phyloP scores from a whole-genome alignment of 2,329 filamentous ascomycete species.

The Penicillium nordicum region DNA sequence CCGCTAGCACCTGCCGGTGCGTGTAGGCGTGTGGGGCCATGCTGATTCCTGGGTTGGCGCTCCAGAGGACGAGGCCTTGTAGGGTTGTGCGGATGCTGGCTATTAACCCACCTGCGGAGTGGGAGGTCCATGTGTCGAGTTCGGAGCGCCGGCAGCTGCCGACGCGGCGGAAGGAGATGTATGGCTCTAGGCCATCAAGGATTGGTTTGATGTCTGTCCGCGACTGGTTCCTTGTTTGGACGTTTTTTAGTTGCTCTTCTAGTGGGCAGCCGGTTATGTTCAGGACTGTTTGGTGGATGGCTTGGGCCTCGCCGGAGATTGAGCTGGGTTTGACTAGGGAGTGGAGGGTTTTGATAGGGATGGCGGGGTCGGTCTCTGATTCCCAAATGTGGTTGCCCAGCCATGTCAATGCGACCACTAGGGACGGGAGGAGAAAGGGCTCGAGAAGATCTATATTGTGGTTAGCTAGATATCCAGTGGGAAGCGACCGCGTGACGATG shows the following conservation, averaged over 20 bases:
- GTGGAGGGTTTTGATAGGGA: slow-evolving; percentile 54
- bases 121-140: slow-evolving; percentile 51
- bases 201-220: slow-evolving; percentile 54
- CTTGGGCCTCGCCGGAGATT: slow-evolving; percentile 57
- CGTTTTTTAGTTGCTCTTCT: slow-evolving; percentile 50
- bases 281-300: slow-evolving; percentile 60
- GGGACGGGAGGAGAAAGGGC: slow-evolving; percentile 60
- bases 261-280: slow-evolving; percentile 53
- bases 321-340: slow-evolving; percentile 56
- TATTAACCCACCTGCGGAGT: slow-evolving; percentile 46
- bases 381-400: slow-evolving; percentile 56
- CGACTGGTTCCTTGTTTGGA: slow-evolving; percentile 49
- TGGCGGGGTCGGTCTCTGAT: slow-evolving; percentile 47
- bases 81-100: slow-evolving; percentile 50
- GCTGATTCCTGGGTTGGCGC: slow-evolving; percentile 47
- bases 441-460: slow-evolving; percentile 54
- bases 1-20: slow-evolving; percentile 50
- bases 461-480: background rate
- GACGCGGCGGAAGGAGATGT: slow-evolving; percentile 51
- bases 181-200: slow-evolving; percentile 50
- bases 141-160: slow-evolving; percentile 47
- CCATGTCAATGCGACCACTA: slow-evolving; percentile 59
- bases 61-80: slow-evolving; percentile 54
- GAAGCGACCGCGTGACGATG: background rate
- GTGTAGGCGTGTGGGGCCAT: slow-evolving; percentile 55